A percentile compares a stretch with the other conserved stretches of the same genome.
These are phyloP conservation scores for Desmodesmus armatus DNA, from an alignment of 139 green algal genomes.

Conservation along the genomic window DNA sequence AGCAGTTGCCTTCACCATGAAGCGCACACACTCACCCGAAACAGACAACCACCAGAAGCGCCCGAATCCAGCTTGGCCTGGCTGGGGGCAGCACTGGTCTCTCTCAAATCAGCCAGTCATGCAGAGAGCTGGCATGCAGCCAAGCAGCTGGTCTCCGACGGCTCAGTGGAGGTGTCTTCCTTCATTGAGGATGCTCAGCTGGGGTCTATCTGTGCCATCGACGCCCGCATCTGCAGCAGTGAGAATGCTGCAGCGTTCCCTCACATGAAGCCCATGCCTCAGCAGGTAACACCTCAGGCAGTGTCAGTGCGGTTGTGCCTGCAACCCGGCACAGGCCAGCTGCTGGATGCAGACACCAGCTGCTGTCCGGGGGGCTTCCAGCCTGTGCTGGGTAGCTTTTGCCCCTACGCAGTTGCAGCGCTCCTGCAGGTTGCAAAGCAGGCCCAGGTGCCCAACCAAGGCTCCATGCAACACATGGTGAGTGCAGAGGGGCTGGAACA, in stretches of 20 bases:
- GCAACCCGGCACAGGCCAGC: neutral
- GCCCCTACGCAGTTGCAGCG: slow-evolving; percentile 28
- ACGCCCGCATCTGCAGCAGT: neutral
- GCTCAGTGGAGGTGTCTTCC: neutral
- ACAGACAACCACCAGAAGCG: no score
- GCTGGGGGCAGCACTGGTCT: neutral
- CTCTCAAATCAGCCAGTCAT: neutral
- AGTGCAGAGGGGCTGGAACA: no score
- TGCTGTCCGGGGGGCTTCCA: slow-evolving; percentile 44
- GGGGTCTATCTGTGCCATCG: neutral
- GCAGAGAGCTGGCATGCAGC: slow-evolving; percentile 7
- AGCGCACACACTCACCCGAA: no score
- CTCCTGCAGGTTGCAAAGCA: slow-evolving; percentile 19
- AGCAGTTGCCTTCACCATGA: no score
- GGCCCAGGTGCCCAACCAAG: neutral
- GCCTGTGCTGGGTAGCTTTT: slow-evolving; percentile 45
- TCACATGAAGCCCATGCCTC: neutral
- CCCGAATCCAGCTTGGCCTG: no score
- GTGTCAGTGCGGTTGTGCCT: neutral
- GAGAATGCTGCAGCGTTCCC: slow-evolving; percentile 9
- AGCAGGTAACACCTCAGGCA: neutral
- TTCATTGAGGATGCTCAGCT: neutral
- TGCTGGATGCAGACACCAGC: slow-evolving; percentile 37
- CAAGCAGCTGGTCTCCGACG: slow-evolving; percentile 7
- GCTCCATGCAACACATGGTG: neutral